A percentile compares a stretch with the other conserved stretches of the same genome.
Evolutionary conservation across 495 filamentous ascomycete species (phyloP).

Genomic region (Penicillium verhagenii): DNA sequence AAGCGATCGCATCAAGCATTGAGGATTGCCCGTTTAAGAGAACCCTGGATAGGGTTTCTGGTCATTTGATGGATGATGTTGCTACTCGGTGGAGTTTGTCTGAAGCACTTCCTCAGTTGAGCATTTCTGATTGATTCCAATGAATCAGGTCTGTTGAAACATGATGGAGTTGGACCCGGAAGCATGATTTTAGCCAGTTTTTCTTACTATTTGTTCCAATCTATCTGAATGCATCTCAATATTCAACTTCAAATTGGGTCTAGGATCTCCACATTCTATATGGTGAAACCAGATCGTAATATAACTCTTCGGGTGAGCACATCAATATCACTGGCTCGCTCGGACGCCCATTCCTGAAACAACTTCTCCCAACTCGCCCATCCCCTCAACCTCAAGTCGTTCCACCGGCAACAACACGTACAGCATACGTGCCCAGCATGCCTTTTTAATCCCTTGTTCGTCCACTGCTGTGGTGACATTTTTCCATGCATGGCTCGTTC

Average conservation of each 20-base stretch:
- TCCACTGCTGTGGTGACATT: slow-evolving; percentile 29
- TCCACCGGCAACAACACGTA: neutral
- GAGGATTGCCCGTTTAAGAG: slow-evolving; percentile 5
- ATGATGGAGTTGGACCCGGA: too few species aligned
- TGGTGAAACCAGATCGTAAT: too few species aligned
- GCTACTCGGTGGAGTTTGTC: slow-evolving; percentile 4
- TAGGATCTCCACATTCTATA: too few species aligned
- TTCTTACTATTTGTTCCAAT: too few species aligned
- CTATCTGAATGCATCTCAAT: too few species aligned
- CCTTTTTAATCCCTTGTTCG: too few species aligned
- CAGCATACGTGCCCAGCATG: neutral
- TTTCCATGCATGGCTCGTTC: slow-evolving; percentile 65
- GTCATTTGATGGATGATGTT: slow-evolving; percentile 11
- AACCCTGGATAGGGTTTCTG: slow-evolving; percentile 13
- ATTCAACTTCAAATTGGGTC: too few species aligned
- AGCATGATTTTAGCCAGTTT: too few species aligned
- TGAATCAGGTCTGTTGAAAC: too few species aligned
- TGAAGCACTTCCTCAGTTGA: slow-evolving; percentile 4
- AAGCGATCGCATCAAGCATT: slow-evolving; percentile 11
- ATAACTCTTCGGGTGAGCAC: too few species aligned
- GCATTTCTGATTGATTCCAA: neutral
- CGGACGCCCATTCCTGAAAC: neutral
- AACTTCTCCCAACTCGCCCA: neutral
- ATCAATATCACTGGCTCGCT: too few species aligned
- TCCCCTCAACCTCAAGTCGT: neutral